Evolutionary conservation across 202 grass and related monocot species (phyloP).

Genomic region (Cymbopogon flexuosus): DNA sequence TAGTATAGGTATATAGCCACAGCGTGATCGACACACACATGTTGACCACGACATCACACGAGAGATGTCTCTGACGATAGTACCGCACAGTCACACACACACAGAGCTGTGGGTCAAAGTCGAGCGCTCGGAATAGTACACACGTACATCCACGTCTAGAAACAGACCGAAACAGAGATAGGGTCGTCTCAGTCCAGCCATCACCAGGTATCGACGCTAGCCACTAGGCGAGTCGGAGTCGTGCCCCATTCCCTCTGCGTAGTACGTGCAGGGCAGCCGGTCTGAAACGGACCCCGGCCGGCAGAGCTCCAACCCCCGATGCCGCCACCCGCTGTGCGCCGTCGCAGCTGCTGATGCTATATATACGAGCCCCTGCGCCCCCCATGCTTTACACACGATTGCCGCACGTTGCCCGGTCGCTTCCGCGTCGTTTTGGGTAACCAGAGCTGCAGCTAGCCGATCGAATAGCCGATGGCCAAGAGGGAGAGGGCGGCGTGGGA

Average conservation of each 20-base stretch:
- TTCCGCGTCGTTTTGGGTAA: not conserved
- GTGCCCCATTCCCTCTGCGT: not conserved
- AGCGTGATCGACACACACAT: not conserved
- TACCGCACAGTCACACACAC: too few relatives aligned
- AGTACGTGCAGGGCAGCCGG: constrained; percentile 13
- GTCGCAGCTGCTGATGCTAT: not conserved
- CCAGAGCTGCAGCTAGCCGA: not conserved
- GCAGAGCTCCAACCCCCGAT: not conserved
- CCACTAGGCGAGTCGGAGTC: not conserved
- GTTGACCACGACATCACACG: not conserved
- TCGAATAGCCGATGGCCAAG: constrained; percentile 32
- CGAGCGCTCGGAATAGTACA: too few relatives aligned
- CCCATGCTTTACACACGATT: not conserved
- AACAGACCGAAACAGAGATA: not conserved
- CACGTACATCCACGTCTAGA: constrained; percentile 4
- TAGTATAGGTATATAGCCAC: not conserved
- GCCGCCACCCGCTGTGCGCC: not conserved
- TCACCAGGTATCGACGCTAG: too few relatives aligned
- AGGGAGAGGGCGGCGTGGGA: constrained; percentile 35
- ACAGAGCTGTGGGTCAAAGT: constrained; percentile 5
- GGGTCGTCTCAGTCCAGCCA: not conserved
- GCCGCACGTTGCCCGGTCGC: not conserved
- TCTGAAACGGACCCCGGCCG: not conserved
- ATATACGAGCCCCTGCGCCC: not conserved
- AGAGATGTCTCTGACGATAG: not conserved